Conservation (phyloP, 2,329 filamentous ascomycete species). For the Colletotrichum falcatum region DNA sequence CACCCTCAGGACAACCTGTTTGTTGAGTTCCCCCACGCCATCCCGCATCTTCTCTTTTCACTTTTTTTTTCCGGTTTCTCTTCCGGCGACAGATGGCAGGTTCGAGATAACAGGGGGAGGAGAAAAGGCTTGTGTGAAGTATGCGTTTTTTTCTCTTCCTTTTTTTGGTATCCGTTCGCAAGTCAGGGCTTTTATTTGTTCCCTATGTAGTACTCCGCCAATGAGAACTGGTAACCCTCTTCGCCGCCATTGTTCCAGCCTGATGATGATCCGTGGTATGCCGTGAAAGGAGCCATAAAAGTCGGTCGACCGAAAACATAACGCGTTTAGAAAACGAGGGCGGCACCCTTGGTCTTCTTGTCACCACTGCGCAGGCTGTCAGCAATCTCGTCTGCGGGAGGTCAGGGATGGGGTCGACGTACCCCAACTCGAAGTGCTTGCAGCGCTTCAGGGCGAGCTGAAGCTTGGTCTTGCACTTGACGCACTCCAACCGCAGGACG, state of each 20-base stretch:
- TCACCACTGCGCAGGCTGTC: constrained; percentile 78
- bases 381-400: neutral
- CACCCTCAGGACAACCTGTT: constrained; percentile 37
- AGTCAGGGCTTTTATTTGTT: constrained; percentile 52
- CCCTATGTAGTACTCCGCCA: constrained; percentile 59
- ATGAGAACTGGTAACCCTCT: constrained; percentile 60
- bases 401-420: constrained; percentile 58
- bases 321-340: constrained; percentile 95
- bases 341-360: constrained; percentile 99
- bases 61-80: constrained; percentile 23
- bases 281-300: constrained; percentile 44
- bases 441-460: constrained; percentile 99
- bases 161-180: constrained; percentile 41
- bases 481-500: constrained; percentile 98
- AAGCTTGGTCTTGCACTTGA: constrained; percentile 96
- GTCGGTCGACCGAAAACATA: constrained; percentile 48
- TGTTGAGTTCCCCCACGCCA: constrained; percentile 12
- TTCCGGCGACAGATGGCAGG: constrained; percentile 20
- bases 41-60: constrained; percentile 30
- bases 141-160: constrained; percentile 22
- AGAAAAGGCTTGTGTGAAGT: constrained; percentile 15
- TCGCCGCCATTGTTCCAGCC: constrained; percentile 61
- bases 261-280: constrained; percentile 44
- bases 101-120: constrained; percentile 11
- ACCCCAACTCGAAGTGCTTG: constrained; percentile 99